phyloP scores from a whole-genome alignment of 179 eudicot species.

The Amaranthus tricolor region DNA sequence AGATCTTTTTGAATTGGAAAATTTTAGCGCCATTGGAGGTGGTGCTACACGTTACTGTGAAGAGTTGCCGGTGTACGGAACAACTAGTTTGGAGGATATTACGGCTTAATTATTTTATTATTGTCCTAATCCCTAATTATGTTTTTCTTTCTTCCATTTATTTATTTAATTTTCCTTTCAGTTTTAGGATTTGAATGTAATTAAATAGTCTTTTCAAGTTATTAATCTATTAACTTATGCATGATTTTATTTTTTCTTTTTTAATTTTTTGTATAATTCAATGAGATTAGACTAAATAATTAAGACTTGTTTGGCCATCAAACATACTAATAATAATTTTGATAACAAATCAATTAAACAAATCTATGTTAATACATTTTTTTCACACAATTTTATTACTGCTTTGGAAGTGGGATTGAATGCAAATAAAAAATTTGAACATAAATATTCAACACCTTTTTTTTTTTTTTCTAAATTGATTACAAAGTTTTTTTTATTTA shows the following conservation, averaged over 20 bases:
- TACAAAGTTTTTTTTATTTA: too few relatives aligned
- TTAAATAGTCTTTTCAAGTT: constrained; percentile 1
- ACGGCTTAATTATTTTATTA: constrained; percentile 24
- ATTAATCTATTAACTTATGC: constrained; percentile 7
- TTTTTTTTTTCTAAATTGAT: too few relatives aligned
- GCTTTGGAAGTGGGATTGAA: too few relatives aligned
- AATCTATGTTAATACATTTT: too few relatives aligned
- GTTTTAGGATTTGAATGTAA: constrained; percentile 14
- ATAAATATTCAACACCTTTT: too few relatives aligned
- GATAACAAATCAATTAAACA: neutral
- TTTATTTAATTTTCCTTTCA: neutral
- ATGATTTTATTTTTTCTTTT: neutral
- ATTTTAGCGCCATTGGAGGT: constrained; percentile 34
- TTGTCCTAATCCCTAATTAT: neutral
- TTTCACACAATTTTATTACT: too few relatives aligned
- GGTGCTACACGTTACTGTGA: constrained; percentile 33
- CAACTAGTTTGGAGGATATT: constrained; percentile 50
- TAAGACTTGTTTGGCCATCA: neutral
- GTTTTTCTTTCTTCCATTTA: neutral
- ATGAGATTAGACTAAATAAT: neutral
- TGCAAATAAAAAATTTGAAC: too few relatives aligned
- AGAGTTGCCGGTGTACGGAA: constrained; percentile 88
- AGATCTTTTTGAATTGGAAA: constrained; percentile 79
- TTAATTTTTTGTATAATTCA: neutral
- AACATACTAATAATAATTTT: neutral